These are phyloP conservation scores for Kalanchoe fedtschenkoi DNA, from an alignment of 164 flowering plant species.

Conservation along the genomic window DNA sequence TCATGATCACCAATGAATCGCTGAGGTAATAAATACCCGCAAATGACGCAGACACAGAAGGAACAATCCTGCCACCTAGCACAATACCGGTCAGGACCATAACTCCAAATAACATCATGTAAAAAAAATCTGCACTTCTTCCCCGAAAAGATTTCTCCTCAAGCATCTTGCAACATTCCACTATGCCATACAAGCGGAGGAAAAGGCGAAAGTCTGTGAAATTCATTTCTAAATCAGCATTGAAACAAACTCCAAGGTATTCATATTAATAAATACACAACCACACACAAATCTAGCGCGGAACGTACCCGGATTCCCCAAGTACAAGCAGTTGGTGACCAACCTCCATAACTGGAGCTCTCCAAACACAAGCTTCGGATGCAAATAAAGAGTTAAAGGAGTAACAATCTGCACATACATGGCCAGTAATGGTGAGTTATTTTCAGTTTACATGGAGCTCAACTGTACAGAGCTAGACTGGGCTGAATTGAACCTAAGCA, in stretches of 20 bases:
- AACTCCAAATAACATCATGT: slow-evolving; percentile 1
- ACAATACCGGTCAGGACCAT: background rate
- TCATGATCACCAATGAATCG: background rate
- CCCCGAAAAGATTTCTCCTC: background rate
- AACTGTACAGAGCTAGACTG: too few relatives aligned
- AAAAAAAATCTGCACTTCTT: background rate
- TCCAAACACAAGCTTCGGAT: background rate
- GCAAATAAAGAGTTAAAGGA: background rate
- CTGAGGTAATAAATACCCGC: background rate
- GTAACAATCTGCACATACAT: background rate
- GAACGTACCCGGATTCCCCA: background rate
- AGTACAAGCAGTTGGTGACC: background rate
- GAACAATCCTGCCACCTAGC: background rate
- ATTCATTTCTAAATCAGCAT: too few relatives aligned
- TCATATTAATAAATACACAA: too few relatives aligned
- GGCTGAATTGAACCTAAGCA: too few relatives aligned
- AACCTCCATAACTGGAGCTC: background rate
- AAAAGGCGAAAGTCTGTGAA: background rate
- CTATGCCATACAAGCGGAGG: background rate
- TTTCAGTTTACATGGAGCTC: too few relatives aligned
- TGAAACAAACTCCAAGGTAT: background rate
- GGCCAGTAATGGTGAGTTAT: background rate
- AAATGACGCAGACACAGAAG: background rate
- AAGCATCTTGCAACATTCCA: background rate
- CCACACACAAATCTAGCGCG: too few relatives aligned